These are phyloP conservation scores for Lindgomyces ingoldianus DNA, from an alignment of 495 filamentous ascomycete genomes.

Conservation along the genomic window DNA sequence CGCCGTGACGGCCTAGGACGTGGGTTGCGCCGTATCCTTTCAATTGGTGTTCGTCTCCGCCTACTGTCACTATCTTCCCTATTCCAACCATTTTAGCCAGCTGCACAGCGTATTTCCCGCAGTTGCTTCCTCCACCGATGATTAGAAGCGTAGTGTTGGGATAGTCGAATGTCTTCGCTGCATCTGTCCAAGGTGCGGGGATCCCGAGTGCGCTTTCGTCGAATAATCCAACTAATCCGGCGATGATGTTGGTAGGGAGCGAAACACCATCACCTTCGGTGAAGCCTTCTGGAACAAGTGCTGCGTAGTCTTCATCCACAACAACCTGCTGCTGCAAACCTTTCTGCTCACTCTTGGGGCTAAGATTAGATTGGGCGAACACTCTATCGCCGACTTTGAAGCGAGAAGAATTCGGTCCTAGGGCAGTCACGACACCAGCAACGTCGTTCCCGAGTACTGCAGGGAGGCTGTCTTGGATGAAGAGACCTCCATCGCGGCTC, in stretches of 20 bases:
- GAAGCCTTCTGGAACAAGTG: slow-evolving; percentile 37
- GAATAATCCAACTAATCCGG: slow-evolving; percentile 41
- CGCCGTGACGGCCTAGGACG: slow-evolving; percentile 35
- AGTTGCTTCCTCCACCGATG: slow-evolving; percentile 40
- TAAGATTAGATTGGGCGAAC: slow-evolving; percentile 11
- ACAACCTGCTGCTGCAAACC: slow-evolving; percentile 43
- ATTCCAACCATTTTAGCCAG: slow-evolving; percentile 35
- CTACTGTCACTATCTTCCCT: slow-evolving; percentile 39
- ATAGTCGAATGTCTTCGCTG: slow-evolving; percentile 36
- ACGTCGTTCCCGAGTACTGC: slow-evolving; percentile 39
- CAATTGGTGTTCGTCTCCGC: slow-evolving; percentile 22
- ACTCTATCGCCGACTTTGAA: slow-evolving; percentile 34
- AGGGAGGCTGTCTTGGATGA: slow-evolving; percentile 34
- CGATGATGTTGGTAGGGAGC: slow-evolving; percentile 38
- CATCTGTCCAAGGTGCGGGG: slow-evolving; percentile 26
- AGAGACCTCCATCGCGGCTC: slow-evolving; percentile 39
- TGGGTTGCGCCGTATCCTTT: slow-evolving; percentile 33
- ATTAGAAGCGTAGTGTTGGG: slow-evolving; percentile 36
- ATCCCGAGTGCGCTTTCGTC: slow-evolving; percentile 26
- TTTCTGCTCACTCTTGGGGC: not conserved
- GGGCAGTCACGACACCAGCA: slow-evolving; percentile 35
- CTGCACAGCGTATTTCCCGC: slow-evolving; percentile 28
- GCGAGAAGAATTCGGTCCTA: slow-evolving; percentile 36
- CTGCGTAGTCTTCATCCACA: slow-evolving; percentile 22
- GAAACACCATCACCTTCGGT: slow-evolving; percentile 41